Conservation (phyloP, 2,329 filamentous ascomycete species). For the Harringtonia aguacate region DNA sequence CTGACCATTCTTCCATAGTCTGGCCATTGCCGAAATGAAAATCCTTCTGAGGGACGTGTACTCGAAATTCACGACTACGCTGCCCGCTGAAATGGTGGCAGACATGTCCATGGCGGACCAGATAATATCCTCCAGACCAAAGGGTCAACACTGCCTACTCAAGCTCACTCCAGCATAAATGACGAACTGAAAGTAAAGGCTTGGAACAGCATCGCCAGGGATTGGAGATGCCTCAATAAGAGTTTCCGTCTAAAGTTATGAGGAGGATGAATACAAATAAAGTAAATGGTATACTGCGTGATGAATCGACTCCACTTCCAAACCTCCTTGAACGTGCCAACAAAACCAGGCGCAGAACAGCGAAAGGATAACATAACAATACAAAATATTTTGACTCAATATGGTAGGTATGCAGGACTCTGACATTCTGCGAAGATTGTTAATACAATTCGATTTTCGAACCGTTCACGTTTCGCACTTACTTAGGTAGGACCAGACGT, state of each 20-base stretch:
- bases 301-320: too few relatives aligned
- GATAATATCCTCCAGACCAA: conserved; percentile 52
- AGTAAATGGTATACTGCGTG: too few relatives aligned
- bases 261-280: too few relatives aligned
- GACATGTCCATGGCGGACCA: conserved; percentile 59
- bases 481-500: conserved; percentile 6
- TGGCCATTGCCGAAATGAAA: conserved; percentile 60
- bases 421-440: conserved; percentile 2
- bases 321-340: too few relatives aligned
- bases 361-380: too few relatives aligned
- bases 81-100: conserved; percentile 39
- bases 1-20: conserved; percentile 18
- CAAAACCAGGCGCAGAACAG: too few relatives aligned
- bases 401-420: conserved; percentile 6
- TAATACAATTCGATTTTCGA: not conserved
- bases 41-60: conserved; percentile 52
- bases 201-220: not conserved
- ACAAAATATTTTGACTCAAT: not conserved
- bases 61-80: conserved; percentile 41
- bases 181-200: not conserved
- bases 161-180: conserved; percentile 25
- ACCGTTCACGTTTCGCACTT: not conserved
- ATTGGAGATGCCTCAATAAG: too few relatives aligned
- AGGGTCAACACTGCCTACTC: conserved; percentile 47
- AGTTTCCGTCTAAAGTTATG: too few relatives aligned